Evolutionary conservation across 2,329 filamentous ascomycete species (phyloP).

Genomic region (Pezicula rhizophila): DNA sequence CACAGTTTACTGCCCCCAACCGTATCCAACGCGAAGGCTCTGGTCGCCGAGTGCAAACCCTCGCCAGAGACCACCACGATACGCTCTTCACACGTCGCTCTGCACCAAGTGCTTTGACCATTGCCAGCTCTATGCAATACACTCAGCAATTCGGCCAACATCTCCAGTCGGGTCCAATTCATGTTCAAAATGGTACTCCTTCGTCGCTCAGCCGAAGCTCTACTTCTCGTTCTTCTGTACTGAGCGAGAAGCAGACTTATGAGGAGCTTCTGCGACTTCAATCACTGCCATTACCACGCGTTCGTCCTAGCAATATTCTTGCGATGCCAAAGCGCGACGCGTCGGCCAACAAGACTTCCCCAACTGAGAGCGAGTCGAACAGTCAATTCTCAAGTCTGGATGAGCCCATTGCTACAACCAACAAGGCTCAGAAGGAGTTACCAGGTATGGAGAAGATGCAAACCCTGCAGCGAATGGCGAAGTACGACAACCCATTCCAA

Average conservation of each 20-base stretch:
- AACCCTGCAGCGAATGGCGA: slow-evolving; percentile 24
- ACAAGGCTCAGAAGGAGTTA: slow-evolving; percentile 2
- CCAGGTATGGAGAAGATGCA: slow-evolving; percentile 26
- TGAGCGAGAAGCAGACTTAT: too few species aligned
- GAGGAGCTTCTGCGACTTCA: not conserved
- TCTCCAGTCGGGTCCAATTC: slow-evolving; percentile 11
- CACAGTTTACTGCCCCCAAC: slow-evolving; percentile 26
- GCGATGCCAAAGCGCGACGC: not conserved
- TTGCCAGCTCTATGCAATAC: slow-evolving; percentile 25
- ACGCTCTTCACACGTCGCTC: slow-evolving; percentile 12
- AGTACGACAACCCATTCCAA: slow-evolving; percentile 25
- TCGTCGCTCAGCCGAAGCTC: too few species aligned
- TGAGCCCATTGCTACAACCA: not conserved
- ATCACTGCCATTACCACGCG: not conserved
- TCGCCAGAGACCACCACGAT: slow-evolving; percentile 16
- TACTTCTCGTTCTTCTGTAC: too few species aligned
- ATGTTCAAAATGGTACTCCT: not conserved
- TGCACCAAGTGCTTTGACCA: slow-evolving; percentile 19
- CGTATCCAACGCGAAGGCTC: slow-evolving; percentile 29
- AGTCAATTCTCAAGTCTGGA: slow-evolving; percentile 3
- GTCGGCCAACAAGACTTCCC: not conserved
- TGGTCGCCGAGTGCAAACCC: slow-evolving; percentile 18
- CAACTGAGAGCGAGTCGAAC: not conserved
- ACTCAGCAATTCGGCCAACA: slow-evolving; percentile 26
- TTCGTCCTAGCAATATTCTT: not conserved